Percentiles rank a stretch among this genome's conserved stretches.
These are phyloP conservation scores for Vachellia collinsii DNA, from an alignment of 306 rosid species.

Conservation along the genomic window DNA sequence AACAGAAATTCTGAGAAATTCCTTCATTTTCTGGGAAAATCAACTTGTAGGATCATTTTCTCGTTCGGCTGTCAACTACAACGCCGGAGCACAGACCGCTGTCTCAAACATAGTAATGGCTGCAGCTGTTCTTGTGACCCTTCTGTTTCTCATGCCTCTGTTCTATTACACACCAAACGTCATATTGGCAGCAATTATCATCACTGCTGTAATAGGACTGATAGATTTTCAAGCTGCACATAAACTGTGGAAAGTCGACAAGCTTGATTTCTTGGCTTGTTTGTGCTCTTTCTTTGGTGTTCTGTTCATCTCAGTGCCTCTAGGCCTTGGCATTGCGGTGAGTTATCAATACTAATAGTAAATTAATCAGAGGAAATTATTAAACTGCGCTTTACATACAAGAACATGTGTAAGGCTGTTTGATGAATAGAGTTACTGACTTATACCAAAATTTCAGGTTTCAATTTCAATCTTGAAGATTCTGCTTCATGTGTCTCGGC, in stretches of 20 bases:
- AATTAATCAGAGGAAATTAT: neutral
- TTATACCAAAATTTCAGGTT: constrained; percentile 57
- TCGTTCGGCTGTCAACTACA: constrained; percentile 93
- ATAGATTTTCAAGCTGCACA: constrained; percentile 77
- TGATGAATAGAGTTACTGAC: neutral
- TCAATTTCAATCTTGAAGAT: constrained; percentile 94
- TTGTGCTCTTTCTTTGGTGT: constrained; percentile 89
- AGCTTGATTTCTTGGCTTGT: constrained; percentile 90
- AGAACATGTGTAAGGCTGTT: too few species aligned
- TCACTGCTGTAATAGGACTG: constrained; percentile 90
- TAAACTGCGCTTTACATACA: too few species aligned
- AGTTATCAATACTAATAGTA: constrained; percentile 29
- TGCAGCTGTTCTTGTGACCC: constrained; percentile 88
- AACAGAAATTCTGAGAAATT: constrained; percentile 12
- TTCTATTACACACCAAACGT: constrained; percentile 91
- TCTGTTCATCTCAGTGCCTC: constrained; percentile 89
- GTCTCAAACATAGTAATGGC: constrained; percentile 91
- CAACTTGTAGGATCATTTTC: constrained; percentile 84
- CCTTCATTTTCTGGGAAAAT: constrained; percentile 26
- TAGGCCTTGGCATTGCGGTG: constrained; percentile 94
- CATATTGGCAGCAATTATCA: constrained; percentile 84
- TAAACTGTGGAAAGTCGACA: constrained; percentile 89
- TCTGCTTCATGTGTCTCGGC: constrained; percentile 87
- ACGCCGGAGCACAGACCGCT: constrained; percentile 88
- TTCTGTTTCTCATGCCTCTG: constrained; percentile 92